phyloP scores from a whole-genome alignment of 345 rosid genomes.

The Citrus glauca region DNA sequence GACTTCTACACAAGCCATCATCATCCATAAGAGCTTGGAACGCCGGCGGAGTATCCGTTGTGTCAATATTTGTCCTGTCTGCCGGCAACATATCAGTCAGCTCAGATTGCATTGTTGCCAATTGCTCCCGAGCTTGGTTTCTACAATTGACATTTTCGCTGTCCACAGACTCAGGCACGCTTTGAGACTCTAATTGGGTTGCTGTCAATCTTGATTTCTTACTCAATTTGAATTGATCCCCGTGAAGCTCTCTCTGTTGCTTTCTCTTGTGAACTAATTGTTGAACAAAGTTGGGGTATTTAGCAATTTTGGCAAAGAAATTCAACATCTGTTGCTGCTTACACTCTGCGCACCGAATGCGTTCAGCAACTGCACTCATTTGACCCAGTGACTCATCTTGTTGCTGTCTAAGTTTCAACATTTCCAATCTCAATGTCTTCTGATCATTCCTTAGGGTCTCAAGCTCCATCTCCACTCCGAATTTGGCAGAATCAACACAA shows the following conservation, averaged over 20 bases:
- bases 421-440: constrained; percentile 35
- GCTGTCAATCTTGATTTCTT: constrained; percentile 37
- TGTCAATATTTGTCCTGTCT: constrained; percentile 8
- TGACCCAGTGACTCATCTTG: constrained; percentile 36
- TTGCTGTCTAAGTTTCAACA: constrained; percentile 38
- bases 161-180: constrained; percentile 10
- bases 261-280: constrained; percentile 42
- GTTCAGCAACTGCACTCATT: constrained; percentile 34
- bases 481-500: constrained; percentile 1
- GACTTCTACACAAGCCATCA: constrained; percentile 9
- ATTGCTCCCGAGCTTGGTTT: constrained; percentile 28
- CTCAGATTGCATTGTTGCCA: constrained; percentile 32
- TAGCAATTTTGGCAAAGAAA: constrained; percentile 45
- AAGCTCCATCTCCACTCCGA: constrained; percentile 29
- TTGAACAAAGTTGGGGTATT: constrained; percentile 36
- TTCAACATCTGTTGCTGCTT: constrained; percentile 46
- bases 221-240: constrained; percentile 20
- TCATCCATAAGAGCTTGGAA: constrained; percentile 16
- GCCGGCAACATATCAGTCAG: constrained; percentile 19
- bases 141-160: constrained; percentile 10
- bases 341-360: constrained; percentile 33
- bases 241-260: constrained; percentile 29
- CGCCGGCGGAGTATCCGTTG: not conserved
- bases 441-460: constrained; percentile 39
- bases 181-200: constrained; percentile 13